Evolutionary conservation across 768 basidiomycete genomes (phyloP).

Genomic region (Lactarius quietus): DNA sequence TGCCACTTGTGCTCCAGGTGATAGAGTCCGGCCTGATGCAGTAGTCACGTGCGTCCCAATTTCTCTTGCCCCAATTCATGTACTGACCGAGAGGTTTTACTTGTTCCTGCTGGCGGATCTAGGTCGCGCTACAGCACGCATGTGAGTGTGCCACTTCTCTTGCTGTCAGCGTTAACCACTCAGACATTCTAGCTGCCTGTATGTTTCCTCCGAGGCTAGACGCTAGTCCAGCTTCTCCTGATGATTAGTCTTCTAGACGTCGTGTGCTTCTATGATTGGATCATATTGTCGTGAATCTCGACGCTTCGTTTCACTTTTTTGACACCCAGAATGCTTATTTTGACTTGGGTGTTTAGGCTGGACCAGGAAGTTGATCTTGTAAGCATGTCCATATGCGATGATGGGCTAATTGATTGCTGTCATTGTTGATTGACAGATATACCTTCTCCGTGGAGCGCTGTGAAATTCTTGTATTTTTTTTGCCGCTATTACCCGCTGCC

Average conservation of each 20-base stretch:
- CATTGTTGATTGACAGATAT: constrained; percentile 10
- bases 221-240: not conserved
- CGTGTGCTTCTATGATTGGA: constrained; percentile 26
- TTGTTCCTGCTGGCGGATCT: not conserved
- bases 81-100: not conserved
- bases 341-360: constrained; percentile 3
- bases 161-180: not conserved
- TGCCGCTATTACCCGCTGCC: constrained; percentile 21
- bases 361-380: constrained; percentile 20
- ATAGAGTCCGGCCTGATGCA: not conserved
- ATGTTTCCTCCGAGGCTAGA: not conserved
- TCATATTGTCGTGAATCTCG: constrained; percentile 15
- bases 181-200: constrained; percentile 5
- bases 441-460: constrained; percentile 14
- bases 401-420: not conserved
- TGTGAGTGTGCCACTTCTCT: not conserved
- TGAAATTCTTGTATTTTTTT: constrained; percentile 20
- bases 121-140: not conserved
- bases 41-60: not conserved
- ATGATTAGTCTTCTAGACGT: constrained; percentile 9
- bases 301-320: not conserved
- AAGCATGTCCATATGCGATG: not conserved
- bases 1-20: not conserved
- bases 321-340: not conserved
- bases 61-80: not conserved